Base-by-base conservation (phyloP, 2,329 filamentous ascomycete species). In the Aspergillus pseudotamarii region DNA sequence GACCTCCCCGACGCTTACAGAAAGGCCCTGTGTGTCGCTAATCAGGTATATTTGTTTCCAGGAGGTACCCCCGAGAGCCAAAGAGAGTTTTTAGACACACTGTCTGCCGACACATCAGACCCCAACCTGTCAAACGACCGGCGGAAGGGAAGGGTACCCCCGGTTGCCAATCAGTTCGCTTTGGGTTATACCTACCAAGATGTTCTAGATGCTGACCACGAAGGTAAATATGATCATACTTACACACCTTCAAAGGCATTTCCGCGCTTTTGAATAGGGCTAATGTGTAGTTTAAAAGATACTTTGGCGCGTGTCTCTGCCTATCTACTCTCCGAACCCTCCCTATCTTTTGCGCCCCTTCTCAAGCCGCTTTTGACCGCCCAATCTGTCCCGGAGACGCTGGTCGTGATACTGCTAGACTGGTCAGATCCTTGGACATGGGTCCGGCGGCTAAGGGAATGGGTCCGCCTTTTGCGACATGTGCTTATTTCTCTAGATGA, bases 151-250 rank as follows among this genome's bases (percentile, higher is more conserved):
- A 89, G 87, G 76, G 85, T 86, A 65, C 90, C 92, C 2, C 92
- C 93, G 26, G 87, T 97, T 73, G 94, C 94, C 60, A 97, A 97
- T 75, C 91, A 91, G 75, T 97, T 96, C 78, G 94, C 94, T 12
- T 81, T 97, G 64, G 94, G 94, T 58, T 97, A 97, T 77, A 97
- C 94, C 59, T 97, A 97, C 80, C 93, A 96, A 76, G 93, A 97
- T 79, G 93, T 97, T 43, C 84, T 97, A 43, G 94, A 97, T 78
- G 91, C 92, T 61, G 94, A 97, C 75, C 93, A 96, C 78, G 94
- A 97, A 84, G 92, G 92, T 93, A 61, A 79, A 41, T 30, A 38
- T 21, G 9, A 6, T n/a, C n/a, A 43, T 16, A 34, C 5, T 63
- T 78, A 72, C 45, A 23, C 28, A 36, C 38, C 48, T 26, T 43